phyloP scores from a whole-genome alignment of 2,329 filamentous ascomycete species.

The Aspergillus vadensis region DNA sequence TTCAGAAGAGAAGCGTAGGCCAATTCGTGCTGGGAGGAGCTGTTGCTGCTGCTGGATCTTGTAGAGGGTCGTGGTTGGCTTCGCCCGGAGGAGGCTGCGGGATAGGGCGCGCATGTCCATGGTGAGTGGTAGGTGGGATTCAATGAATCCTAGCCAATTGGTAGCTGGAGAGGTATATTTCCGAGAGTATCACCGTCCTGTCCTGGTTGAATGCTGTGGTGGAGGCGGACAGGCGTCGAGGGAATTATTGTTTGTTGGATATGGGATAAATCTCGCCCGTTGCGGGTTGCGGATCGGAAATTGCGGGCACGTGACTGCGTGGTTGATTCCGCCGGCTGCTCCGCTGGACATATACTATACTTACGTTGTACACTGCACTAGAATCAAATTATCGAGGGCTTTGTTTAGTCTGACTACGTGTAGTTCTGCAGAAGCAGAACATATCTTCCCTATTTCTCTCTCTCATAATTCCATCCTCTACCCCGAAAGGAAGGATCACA shows the following conservation, averaged over 20 bases:
- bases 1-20: conserved; percentile 15
- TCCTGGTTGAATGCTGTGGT: background rate
- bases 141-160: background rate
- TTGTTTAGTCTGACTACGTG: background rate
- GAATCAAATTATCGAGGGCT: background rate
- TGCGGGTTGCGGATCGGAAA: conserved; percentile 18
- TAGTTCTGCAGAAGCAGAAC: background rate
- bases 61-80: conserved; percentile 31
- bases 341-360: background rate
- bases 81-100: conserved; percentile 37
- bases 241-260: background rate
- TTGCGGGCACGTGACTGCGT: conserved; percentile 18
- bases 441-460: background rate
- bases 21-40: conserved; percentile 9
- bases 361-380: background rate
- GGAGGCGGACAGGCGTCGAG: background rate
- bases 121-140: conserved; percentile 3
- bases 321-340: background rate
- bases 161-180: background rate
- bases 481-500: background rate
- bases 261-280: conserved; percentile 12
- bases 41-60: conserved; percentile 8
- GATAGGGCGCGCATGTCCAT: conserved; percentile 38
- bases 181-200: too few species aligned
- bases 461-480: background rate